Base-by-base conservation (phyloP, 129 eudicot species). In the Chrysanthemum makinoi region DNA sequence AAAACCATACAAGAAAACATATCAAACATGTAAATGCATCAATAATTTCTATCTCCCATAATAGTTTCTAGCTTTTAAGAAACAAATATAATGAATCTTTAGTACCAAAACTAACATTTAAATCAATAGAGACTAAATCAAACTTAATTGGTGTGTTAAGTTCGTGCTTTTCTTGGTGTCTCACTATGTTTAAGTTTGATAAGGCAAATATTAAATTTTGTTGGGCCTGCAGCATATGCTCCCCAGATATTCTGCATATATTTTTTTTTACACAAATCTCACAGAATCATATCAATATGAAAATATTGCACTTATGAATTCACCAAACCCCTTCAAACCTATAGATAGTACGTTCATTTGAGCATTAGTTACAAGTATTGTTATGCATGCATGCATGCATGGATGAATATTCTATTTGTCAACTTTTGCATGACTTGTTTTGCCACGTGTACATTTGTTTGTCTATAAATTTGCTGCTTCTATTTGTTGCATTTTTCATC, bases 141-240 rank as follows among this genome's bases (percentile, higher is more conserved):
- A 35, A 26, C 24, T 24, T 75, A 75, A 75, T 67, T 55, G 74
- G 59, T 47, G 59, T 75, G 67, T 16, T 75, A n/a, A 17, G 44
- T 67, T 39, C 7, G 68, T 67, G 60, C 59, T 66, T 67, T 76
- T 75, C 74, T 67, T 75, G 68, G 28, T 67, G 74, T 67, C 80
- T 75, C 60, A 26, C 58, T 66, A 51, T 75, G 79, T 66, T 49
- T 16, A 70, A 56, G 55, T 75, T 67, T 76, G 39, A 47, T 76
- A 16, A 67, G 80, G 80, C 52, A 76, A 58, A 19, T 59, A 69
- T 77, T 68, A 69, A 69, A 33, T 28, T 49, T 77, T 77, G 62
- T 20, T 51, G 80, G 80, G 75, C 80, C 71, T 61, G 70, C 75
- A 76, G 68, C 64, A 76, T 61, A 76, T 75, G 30, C 79, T 59